Evolutionary conservation across 179 eudicot species (phyloP), one percentile per base, ranked within the genome.

Genomic region (Amaranthus tricolor): DNA sequence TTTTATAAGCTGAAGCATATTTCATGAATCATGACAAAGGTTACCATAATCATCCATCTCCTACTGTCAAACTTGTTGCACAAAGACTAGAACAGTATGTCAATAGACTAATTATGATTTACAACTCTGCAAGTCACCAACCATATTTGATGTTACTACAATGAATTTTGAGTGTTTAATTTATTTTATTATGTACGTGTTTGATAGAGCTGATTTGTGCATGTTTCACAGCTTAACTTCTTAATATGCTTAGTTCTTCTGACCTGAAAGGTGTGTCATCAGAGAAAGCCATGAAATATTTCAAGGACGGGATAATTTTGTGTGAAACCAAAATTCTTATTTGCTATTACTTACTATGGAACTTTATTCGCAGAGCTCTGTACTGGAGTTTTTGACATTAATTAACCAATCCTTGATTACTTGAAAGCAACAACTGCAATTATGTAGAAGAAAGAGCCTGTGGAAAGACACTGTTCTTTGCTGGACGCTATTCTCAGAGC

Each of bases 311-410:
- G 74, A 21, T 74, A 70, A 16, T 66, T 52, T 70, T 77, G 56
- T 83, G 15, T 75, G 65, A 72, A 20, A 56, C 78, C 56, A 20
- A 51, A 65, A 31, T 83, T 66, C 54, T 74, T 47, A 58, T 68
- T 20, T 79, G 76, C 66, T 67, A 7, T 74, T 73, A 77, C 84
- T 85, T 72, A 83, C 88, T 57, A 16, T 78, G 74, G 53, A 80
- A 82, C 81, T 85, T 83, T 83, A 78, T 78, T 75, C 84, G 88
- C 88, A 85, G 88, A 85, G 79, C 70, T 80, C 66, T 71, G 66
- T 78, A 70, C 80, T 76, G 80, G 84, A 71, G 77, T 77, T 75
- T 80, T 82, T 76, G 81, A 51, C 85, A 76, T 85, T 82, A 70
- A 56, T 76, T 77, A 75, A 77, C 78, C 76, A 74, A 67, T 77